Evolutionary conservation across 371 early-diverging fungal species (phyloP).

Genomic region (Rhizopus arrhizus): DNA sequence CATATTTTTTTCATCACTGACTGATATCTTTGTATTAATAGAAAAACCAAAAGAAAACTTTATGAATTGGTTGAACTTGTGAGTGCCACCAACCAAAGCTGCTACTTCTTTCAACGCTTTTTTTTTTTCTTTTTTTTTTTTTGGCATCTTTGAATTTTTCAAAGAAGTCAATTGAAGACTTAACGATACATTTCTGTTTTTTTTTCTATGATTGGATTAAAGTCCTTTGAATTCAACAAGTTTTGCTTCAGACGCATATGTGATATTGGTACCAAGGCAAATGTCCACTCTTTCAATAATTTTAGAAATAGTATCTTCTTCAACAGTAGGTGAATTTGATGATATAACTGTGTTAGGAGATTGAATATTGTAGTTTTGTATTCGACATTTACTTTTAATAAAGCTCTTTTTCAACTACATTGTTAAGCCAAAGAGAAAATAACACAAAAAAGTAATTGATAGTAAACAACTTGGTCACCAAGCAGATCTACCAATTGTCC

Average conservation of each 20-base stretch:
- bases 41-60: conserved; percentile 18
- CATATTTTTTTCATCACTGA: conserved; percentile 20
- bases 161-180: conserved; percentile 10
- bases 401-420: too few relatives aligned
- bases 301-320: conserved; percentile 1
- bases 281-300: conserved; percentile 10
- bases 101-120: conserved; percentile 3
- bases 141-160: conserved; percentile 13
- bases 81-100: conserved; percentile 12
- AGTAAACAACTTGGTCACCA: too few relatives aligned
- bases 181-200: conserved; percentile 16
- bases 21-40: conserved; percentile 11
- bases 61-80: conserved; percentile 14
- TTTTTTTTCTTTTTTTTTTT: conserved; percentile 5
- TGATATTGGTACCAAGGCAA: conserved; percentile 14
- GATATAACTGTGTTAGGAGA: too few relatives aligned
- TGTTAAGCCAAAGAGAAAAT: too few relatives aligned
- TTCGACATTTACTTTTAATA: too few relatives aligned
- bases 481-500: too few relatives aligned
- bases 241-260: conserved; percentile 9
- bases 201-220: conserved; percentile 15
- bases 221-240: conserved; percentile 12
- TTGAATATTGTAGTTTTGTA: too few relatives aligned
- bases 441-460: too few relatives aligned
- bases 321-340: conserved; percentile 2